A percentile compares a stretch with the other conserved stretches of the same genome.
Conservation (phyloP, 495 filamentous ascomycete species). For the Lophium mytilinum region DNA sequence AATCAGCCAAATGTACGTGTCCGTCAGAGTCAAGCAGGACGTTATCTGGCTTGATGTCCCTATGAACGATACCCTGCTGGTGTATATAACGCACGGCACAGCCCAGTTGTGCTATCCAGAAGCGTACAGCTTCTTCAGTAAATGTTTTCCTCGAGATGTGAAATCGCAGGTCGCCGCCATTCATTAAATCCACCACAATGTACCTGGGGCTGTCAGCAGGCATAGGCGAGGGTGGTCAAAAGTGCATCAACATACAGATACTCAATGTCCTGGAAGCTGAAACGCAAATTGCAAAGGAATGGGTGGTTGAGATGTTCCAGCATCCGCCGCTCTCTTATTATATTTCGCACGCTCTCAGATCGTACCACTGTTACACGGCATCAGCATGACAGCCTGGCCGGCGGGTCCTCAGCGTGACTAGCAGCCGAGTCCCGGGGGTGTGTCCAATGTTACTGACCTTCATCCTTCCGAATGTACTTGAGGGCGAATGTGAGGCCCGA, state of each 20-base stretch:
- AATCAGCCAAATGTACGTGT: constrained; percentile 96
- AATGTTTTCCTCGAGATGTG: constrained; percentile 98
- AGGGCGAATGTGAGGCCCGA: constrained; percentile 88
- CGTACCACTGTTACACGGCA: constrained; percentile 64
- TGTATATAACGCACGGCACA: constrained; percentile 92
- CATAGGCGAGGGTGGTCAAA: not conserved
- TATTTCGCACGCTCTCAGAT: constrained; percentile 95
- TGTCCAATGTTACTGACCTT: constrained; percentile 52
- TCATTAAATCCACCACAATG: constrained; percentile 97
- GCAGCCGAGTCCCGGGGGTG: not conserved
- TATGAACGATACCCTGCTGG: constrained; percentile 84
- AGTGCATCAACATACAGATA: constrained; percentile 70
- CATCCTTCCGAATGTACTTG: constrained; percentile 98
- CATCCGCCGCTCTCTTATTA: constrained; percentile 95
- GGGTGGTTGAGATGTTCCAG: constrained; percentile 95
- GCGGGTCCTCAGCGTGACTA: not conserved
- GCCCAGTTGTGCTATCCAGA: constrained; percentile 91
- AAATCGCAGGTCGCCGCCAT: constrained; percentile 91
- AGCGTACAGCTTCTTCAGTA: constrained; percentile 91
- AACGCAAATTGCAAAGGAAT: constrained; percentile 96
- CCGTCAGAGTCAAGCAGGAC: constrained; percentile 88
- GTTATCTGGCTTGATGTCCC: constrained; percentile 96
- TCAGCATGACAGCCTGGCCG: constrained; percentile 16
- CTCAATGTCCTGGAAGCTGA: constrained; percentile 98
- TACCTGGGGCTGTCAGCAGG: constrained; percentile 52